These are phyloP conservation scores for Jatropha podagrica DNA, from an alignment of 441 rosid genomes.

Conservation along the genomic window DNA sequence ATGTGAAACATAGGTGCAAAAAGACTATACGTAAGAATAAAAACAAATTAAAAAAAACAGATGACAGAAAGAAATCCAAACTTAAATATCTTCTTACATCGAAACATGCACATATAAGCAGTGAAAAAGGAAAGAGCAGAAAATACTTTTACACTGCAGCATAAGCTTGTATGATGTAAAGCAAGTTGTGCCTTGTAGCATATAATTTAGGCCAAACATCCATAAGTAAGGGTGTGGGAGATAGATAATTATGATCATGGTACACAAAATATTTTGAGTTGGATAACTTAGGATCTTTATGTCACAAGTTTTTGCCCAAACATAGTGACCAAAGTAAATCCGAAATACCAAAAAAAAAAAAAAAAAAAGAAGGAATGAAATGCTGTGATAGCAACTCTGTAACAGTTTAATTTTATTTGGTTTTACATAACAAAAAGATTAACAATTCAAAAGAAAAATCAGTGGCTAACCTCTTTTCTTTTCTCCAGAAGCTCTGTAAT, in stretches of 20 bases:
- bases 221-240: neutral
- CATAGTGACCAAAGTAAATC: neutral
- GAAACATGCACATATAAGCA: neutral
- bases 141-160: neutral
- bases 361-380: too few species aligned
- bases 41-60: neutral
- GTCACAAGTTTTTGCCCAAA: neutral
- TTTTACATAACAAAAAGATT: neutral
- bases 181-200: neutral
- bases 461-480: conserved; percentile 62
- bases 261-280: neutral
- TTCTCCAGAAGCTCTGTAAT: conserved; percentile 59
- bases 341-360: too few species aligned
- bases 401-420: neutral
- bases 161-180: neutral
- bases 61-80: neutral
- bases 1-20: neutral
- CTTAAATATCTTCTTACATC: neutral
- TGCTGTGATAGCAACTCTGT: neutral
- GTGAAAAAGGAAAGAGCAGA: conserved; percentile 1
- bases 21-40: neutral
- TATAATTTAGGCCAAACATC: conserved; percentile 4
- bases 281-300: neutral
- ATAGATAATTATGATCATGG: neutral
- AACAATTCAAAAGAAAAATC: conserved; percentile 16